These are phyloP conservation scores for Penicillium griseofulvum DNA, from an alignment of 2,329 filamentous ascomycete species.

Conservation along the genomic window DNA sequence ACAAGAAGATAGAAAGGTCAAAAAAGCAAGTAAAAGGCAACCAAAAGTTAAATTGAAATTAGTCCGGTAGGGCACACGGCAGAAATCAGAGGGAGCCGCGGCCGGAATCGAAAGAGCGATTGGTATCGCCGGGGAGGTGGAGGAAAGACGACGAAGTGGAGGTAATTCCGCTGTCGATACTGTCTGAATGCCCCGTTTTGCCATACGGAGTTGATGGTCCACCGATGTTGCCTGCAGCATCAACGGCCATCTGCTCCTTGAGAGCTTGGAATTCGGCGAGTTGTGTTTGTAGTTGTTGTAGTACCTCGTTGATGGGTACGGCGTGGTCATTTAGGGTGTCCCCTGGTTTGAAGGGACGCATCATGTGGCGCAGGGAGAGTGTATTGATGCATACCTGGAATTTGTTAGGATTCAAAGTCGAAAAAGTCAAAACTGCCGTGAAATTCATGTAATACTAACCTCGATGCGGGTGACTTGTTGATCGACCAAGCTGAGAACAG, in stretches of 20 bases:
- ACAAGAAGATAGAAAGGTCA: constrained; percentile 4
- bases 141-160: constrained; percentile 31
- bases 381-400: constrained; percentile 75
- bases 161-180: constrained; percentile 20
- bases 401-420: constrained; percentile 7
- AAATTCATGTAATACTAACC: constrained; percentile 55
- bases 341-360: constrained; percentile 64
- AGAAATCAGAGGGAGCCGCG: constrained; percentile 12
- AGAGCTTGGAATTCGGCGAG: constrained; percentile 42
- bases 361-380: constrained; percentile 74
- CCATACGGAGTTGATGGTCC: constrained; percentile 11
- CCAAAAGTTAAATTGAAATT: constrained; percentile 3
- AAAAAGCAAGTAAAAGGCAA: constrained; percentile 6
- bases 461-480: constrained; percentile 96
- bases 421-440: background rate
- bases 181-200: constrained; percentile 11
- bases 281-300: constrained; percentile 41
- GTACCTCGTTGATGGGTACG: constrained; percentile 70
- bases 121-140: constrained; percentile 21
- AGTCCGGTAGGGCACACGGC: background rate
- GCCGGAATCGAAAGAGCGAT: constrained; percentile 18
- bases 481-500: constrained; percentile 85
- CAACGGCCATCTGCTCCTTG: constrained; percentile 39
- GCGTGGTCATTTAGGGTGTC: constrained; percentile 68
- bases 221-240: constrained; percentile 25